Evolutionary conservation across 768 basidiomycete genomes (phyloP), one percentile per base, ranked within the genome.

Genomic region (Tricholoma bakamatsutake): DNA sequence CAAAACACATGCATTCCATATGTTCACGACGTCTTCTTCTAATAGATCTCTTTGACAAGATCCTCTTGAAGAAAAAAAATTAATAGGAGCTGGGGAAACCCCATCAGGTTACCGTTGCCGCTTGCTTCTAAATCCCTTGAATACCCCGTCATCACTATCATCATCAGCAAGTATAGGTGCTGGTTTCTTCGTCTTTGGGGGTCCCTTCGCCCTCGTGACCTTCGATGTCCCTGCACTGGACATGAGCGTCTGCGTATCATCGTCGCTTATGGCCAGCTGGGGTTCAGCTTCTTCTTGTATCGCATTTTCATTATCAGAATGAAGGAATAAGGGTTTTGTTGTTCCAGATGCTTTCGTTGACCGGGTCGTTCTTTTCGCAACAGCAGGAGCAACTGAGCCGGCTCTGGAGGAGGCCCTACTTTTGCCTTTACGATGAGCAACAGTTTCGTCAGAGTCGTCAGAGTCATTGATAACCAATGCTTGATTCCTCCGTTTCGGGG

Each of bases 141-240:
- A 89, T n/a, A 82, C 80, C 28, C 77, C 87, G 55, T 88, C 83
- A 62, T 88, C 88, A 9, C 84, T 87, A 65, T 87, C 86, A 62
- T 88, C 85, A 54, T 83, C 82, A 3, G 76, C 70, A 34, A 83
- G 67, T 10, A 77, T 67, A 31, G 74, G 71, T 1, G 67, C 64
- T 13, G 66, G 58, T 47, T 67, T 73, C 66, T 69, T 73, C 48
- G 56, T 50, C 50, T 59, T 70, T 10, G 64, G 59, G 10, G 63
- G 54, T 46, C 66, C 55, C n/a, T 68, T 66, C 39, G 59, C 56
- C 34, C 61, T 61, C 12, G 65, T 59, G 9, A 53, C 55, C 33
- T 49, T 61, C 13, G 67, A 50, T 39, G 59, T 27, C 4, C 65
- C 62, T 10, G 58, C 57, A 58, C 64, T 73, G 10, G 71, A 72